A percentile compares a stretch with the other conserved stretches of the same genome.
Conservation (phyloP, 2,329 filamentous ascomycete species). For the Achaetomium macrosporum region DNA sequence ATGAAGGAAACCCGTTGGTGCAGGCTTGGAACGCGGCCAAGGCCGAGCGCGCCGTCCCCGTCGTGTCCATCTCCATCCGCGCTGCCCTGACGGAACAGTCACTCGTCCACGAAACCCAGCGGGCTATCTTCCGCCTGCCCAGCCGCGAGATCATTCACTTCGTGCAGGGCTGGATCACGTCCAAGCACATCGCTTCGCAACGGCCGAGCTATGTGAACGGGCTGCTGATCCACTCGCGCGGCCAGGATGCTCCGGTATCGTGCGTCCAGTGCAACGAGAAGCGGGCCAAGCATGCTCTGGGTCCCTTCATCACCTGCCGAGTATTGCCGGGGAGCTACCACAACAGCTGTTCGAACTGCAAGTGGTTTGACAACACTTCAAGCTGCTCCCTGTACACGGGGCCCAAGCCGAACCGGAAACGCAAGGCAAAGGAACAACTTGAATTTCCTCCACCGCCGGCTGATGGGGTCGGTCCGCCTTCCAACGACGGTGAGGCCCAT, state of each 20-base stretch:
- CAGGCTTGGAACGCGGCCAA: slow-evolving; percentile 25
- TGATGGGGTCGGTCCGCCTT: neutral
- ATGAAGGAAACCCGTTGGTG: slow-evolving; percentile 22
- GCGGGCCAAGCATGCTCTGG: slow-evolving; percentile 24
- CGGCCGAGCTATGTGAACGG: slow-evolving; percentile 28
- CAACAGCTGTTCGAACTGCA: slow-evolving; percentile 28
- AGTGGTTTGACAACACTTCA: slow-evolving; percentile 28
- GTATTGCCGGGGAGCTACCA: slow-evolving; percentile 23
- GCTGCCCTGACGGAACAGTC: slow-evolving; percentile 21
- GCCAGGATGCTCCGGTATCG: slow-evolving; percentile 19
- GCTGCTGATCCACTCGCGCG: slow-evolving; percentile 27
- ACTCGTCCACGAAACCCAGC: slow-evolving; percentile 25
- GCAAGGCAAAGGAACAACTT: slow-evolving; percentile 24
- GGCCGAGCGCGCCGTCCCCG: slow-evolving; percentile 16
- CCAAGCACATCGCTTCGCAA: slow-evolving; percentile 26
- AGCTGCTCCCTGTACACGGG: slow-evolving; percentile 26
- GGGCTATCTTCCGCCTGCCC: slow-evolving; percentile 21
- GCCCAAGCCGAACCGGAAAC: slow-evolving; percentile 26
- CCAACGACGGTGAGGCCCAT: neutral
- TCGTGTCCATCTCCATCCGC: slow-evolving; percentile 21
- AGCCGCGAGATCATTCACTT: slow-evolving; percentile 26
- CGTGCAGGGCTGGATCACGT: slow-evolving; percentile 28
- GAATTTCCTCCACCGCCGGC: neutral
- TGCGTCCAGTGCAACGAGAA: slow-evolving; percentile 24
- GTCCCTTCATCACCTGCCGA: slow-evolving; percentile 25